Evolutionary conservation across 2,329 filamentous ascomycete species (phyloP), one percentile per base, ranked within the genome.

Genomic region (Penicillium sp.): DNA sequence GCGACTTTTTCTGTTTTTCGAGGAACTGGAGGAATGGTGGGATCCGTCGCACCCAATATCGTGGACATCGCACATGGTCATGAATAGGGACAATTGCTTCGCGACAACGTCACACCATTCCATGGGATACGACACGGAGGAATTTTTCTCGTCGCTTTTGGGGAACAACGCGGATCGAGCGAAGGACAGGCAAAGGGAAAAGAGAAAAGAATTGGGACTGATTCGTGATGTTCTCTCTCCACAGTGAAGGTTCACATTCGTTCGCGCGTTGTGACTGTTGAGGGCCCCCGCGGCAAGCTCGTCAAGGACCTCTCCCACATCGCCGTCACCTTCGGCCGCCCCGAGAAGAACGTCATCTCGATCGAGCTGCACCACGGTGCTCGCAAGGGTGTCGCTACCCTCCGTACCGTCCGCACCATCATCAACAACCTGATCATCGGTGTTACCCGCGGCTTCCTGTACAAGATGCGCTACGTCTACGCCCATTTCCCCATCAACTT

Each of bases 381-480:
- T 71, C 89, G 93, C 79, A 98, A 98, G 86, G 91, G 89, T 74
- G 87, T 98, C 72, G 93, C 93, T 70, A 88, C 91, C 65, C 89
- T 98, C 76, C 89, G 93, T 69, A 98, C 93, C 69, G 93, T 98
- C 79, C 89, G 89, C 72, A 91, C 91, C 61, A 77, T 97, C 77
- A 95, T 98, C 82, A 88, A 94, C 84, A 98, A 98, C 86, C 75
- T 98, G 78, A 87, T 98, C 76, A 85, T 90, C 68, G 93, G 93
- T 76, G 93, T 98, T 63, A 98, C 93, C 74, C 95, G 91, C 82
- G 93, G 93, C 65, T 98, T 86, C 88, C 94, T 94, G 81, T 98
- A 98, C 87, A 98, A 98, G 88, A 97, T 98, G 91, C 89, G 94
- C 71, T 98, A 98, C 81, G 93, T 98, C 77, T 98, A 98, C 76